These are phyloP conservation scores for Aspergillus felis DNA, from an alignment of 2,329 filamentous ascomycete species.

Conservation along the genomic window DNA sequence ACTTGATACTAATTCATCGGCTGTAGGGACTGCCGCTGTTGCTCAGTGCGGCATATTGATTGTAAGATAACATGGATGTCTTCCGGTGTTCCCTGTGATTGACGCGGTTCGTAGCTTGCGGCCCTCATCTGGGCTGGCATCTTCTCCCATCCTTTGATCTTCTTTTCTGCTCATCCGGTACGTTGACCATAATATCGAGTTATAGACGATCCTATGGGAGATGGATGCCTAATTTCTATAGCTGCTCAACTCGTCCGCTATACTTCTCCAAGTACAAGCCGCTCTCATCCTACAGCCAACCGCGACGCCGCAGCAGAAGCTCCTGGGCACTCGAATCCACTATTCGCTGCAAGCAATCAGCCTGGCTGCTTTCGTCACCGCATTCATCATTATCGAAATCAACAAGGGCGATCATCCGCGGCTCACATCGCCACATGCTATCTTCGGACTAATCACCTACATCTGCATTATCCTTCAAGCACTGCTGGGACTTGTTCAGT, in stretches of 20 bases:
- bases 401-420: constrained; percentile 72
- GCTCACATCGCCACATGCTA: constrained; percentile 76
- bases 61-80: constrained; percentile 35
- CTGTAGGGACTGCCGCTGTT: constrained; percentile 72
- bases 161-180: constrained; percentile 88
- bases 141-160: constrained; percentile 65
- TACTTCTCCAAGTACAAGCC: constrained; percentile 73
- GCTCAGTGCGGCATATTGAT: constrained; percentile 76
- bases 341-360: constrained; percentile 62
- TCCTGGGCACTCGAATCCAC: constrained; percentile 60
- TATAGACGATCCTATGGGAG: not conserved
- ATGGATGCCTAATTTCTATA: constrained; percentile 15
- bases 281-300: constrained; percentile 87
- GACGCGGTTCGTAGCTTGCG: constrained; percentile 49
- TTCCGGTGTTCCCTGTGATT: not conserved
- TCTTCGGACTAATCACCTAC: constrained; percentile 74
- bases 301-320: constrained; percentile 70
- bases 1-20: not conserved
- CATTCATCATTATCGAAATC: constrained; percentile 50
- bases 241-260: constrained; percentile 58
- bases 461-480: constrained; percentile 69
- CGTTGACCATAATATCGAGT: constrained; percentile 43
- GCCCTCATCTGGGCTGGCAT: constrained; percentile 75
- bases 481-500: constrained; percentile 76
- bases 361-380: constrained; percentile 36